Percentiles rank a stretch among this genome's conserved stretches.
Conservation (phyloP, 129 eudicot genomes). For the Flaveria bidentis region DNA sequence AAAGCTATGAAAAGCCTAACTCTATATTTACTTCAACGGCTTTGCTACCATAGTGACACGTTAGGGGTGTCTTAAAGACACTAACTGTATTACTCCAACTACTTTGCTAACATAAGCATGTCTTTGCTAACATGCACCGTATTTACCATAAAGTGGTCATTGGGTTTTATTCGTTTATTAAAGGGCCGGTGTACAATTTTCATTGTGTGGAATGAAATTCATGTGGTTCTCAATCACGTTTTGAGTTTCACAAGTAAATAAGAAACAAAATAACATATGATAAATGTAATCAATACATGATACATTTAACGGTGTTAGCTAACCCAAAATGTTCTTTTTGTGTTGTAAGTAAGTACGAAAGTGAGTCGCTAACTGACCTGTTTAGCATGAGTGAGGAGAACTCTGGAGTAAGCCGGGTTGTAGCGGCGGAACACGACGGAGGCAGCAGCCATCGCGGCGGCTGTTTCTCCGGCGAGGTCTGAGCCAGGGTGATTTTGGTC, state of each 20-base stretch:
- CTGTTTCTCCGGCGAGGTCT: slow-evolving; percentile 84
- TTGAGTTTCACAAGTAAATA: no score
- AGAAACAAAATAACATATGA: no score
- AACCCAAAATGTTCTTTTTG: no score
- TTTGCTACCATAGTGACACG: slow-evolving; percentile 15
- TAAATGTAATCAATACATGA: no score
- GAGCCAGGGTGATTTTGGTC: slow-evolving; percentile 77
- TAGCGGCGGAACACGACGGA: slow-evolving; percentile 66
- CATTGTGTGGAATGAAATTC: no score
- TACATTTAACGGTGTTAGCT: no score
- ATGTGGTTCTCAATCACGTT: no score
- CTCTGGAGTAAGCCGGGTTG: slow-evolving; percentile 59
- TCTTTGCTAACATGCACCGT: slow-evolving; percentile 19
- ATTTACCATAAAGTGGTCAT: neutral
- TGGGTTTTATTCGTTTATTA: neutral
- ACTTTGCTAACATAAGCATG: slow-evolving; percentile 14
- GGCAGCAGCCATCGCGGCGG: slow-evolving; percentile 85
- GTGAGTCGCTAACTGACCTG: slow-evolving; percentile 38
- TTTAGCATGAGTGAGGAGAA: slow-evolving; percentile 61
- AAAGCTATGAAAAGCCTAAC: slow-evolving; percentile 2
- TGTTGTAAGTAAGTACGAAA: no score
- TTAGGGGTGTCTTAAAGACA: neutral
- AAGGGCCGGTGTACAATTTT: no score
- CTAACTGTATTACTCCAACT: neutral
- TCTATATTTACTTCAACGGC: slow-evolving; percentile 29